Conservation (phyloP, 805 yeast genomes). For the Candida michaelii region DNA sequence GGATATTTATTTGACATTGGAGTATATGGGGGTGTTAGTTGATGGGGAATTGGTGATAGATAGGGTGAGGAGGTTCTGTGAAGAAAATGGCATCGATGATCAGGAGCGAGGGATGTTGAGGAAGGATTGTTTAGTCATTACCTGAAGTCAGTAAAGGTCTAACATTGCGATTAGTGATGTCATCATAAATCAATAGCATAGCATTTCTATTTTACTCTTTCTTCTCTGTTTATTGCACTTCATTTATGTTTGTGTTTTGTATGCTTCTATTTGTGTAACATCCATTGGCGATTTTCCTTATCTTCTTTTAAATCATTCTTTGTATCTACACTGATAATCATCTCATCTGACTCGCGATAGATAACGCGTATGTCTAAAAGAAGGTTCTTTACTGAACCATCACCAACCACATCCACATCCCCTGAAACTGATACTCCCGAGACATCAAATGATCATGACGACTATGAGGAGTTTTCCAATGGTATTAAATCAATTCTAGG, state of each 20-base stretch:
- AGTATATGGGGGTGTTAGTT: constrained; percentile 45
- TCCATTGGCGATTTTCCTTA: too few relatives aligned
- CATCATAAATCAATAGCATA: too few relatives aligned
- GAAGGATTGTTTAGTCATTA: constrained; percentile 27
- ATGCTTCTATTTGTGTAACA: too few relatives aligned
- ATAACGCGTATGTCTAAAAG: background rate
- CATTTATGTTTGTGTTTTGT: too few relatives aligned
- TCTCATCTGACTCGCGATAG: background rate
- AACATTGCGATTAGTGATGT: too few relatives aligned
- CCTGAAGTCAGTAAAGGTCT: too few relatives aligned
- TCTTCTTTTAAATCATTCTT: too few relatives aligned
- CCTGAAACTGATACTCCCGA: constrained; percentile 2
- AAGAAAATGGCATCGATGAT: constrained; percentile 21
- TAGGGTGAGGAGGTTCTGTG: constrained; percentile 31
- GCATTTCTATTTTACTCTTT: too few relatives aligned
- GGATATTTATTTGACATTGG: constrained; percentile 60
- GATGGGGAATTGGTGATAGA: constrained; percentile 12
- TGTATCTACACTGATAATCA: too few relatives aligned
- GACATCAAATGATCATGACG: background rate
- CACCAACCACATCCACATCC: background rate
- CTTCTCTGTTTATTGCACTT: too few relatives aligned
- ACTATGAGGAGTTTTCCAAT: constrained; percentile 15
- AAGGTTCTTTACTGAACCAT: background rate
- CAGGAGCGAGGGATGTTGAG: constrained; percentile 30
- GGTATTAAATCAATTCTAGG: constrained; percentile 9